These are phyloP conservation scores for Pythium aphanidermatum DNA, from an alignment of 352 stramenopile species.

Conservation along the genomic window DNA sequence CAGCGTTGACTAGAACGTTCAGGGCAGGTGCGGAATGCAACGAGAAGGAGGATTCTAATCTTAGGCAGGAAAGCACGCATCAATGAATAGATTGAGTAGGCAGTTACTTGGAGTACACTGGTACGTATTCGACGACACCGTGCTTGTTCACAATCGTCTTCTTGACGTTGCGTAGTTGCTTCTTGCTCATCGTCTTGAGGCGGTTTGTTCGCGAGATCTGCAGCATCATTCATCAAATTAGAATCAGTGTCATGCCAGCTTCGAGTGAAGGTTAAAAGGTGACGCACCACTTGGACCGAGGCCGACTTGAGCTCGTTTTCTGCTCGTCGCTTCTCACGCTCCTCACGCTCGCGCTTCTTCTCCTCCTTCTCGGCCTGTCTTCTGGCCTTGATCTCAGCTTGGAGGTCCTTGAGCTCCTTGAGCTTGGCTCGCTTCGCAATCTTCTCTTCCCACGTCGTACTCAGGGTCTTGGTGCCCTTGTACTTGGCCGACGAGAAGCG, in stretches of 20 bases:
- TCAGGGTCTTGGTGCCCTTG: conserved; percentile 77
- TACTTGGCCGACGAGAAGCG: conserved; percentile 68
- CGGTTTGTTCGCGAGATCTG: conserved; percentile 83
- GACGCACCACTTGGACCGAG: conserved; percentile 77
- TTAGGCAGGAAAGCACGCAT: neutral
- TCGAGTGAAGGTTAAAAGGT: neutral
- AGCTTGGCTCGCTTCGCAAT: conserved; percentile 65
- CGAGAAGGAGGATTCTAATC: neutral
- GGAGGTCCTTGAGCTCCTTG: conserved; percentile 79
- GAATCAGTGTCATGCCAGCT: conserved; percentile 1
- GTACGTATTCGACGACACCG: conserved; percentile 85
- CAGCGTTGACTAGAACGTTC: neutral
- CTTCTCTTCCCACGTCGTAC: conserved; percentile 87
- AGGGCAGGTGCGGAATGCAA: neutral
- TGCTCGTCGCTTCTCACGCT: conserved; percentile 82
- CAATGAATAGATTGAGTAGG: neutral
- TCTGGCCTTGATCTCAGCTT: conserved; percentile 75
- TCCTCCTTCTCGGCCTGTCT: conserved; percentile 68
- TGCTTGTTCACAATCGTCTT: conserved; percentile 92
- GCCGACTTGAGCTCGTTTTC: conserved; percentile 90
- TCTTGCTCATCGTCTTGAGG: conserved; percentile 92
- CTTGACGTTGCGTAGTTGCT: conserved; percentile 88
- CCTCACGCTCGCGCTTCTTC: conserved; percentile 70
- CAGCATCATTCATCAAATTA: conserved; percentile 9
- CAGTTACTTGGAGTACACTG: conserved; percentile 77